These are phyloP conservation scores for Mucor plumbeus DNA, from an alignment of 371 early-diverging fungal species.

Conservation along the genomic window DNA sequence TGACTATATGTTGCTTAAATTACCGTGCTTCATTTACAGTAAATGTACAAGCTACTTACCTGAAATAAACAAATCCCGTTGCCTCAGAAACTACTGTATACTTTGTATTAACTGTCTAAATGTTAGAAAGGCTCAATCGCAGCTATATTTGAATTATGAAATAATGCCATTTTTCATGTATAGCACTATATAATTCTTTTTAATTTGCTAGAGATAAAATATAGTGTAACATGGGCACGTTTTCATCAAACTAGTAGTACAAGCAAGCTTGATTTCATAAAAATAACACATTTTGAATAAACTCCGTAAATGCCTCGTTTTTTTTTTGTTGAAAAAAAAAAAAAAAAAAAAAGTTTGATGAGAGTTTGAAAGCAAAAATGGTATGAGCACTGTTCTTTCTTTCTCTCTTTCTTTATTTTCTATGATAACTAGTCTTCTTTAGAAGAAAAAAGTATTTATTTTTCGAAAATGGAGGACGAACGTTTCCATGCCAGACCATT, in stretches of 20 bases:
- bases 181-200: too few species aligned
- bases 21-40: too few species aligned
- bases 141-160: too few species aligned
- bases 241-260: not conserved
- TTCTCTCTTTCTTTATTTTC: not conserved
- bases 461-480: constrained; percentile 29
- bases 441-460: not conserved
- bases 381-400: not conserved
- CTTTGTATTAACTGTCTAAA: too few species aligned
- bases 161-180: too few species aligned
- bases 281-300: not conserved
- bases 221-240: constrained; percentile 1
- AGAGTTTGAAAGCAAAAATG: not conserved
- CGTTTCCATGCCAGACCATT: constrained; percentile 17
- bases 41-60: too few species aligned
- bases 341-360: not conserved
- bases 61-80: too few species aligned
- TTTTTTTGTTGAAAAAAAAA: not conserved
- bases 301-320: constrained; percentile 5
- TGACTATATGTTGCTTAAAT: too few species aligned
- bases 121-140: too few species aligned
- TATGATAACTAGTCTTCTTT: not conserved
- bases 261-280: not conserved
- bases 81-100: too few species aligned
- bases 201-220: not conserved